phyloP scores from a whole-genome alignment of 441 rosid species.

The Populus hybrid region DNA sequence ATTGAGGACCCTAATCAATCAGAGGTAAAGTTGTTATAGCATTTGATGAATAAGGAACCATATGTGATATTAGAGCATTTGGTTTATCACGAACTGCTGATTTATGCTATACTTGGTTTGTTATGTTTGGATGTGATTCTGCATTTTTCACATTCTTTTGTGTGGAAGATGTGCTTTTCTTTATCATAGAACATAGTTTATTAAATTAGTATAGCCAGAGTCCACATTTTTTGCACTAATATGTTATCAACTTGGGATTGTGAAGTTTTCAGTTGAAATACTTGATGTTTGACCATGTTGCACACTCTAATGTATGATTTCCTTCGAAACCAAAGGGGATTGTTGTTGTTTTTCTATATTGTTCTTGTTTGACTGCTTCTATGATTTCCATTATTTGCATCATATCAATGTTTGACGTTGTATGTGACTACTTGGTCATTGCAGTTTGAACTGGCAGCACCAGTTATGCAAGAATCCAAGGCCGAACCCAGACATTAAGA shows the following conservation, averaged over 20 bases:
- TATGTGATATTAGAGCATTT: not conserved
- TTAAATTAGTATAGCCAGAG: not conserved
- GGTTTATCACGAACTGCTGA: not conserved
- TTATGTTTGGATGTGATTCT: not conserved
- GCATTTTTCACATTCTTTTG: not conserved
- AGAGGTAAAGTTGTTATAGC: conserved; percentile 47
- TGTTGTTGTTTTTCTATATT: not conserved
- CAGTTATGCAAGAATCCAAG: conserved; percentile 84
- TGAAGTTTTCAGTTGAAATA: not conserved
- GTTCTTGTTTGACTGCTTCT: not conserved
- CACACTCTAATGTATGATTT: not conserved
- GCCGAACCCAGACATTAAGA: conserved; percentile 84
- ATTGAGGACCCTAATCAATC: conserved; percentile 85
- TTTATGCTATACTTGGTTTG: not conserved
- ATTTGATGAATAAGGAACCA: not conserved
- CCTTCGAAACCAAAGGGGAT: not conserved
- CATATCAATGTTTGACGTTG: conserved; percentile 5
- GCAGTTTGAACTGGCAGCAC: conserved; percentile 95
- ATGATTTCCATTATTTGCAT: conserved; percentile 1
- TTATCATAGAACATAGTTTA: not conserved
- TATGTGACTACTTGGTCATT: conserved; percentile 21
- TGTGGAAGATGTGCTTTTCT: not conserved
- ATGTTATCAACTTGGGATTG: not conserved
- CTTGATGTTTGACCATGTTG: not conserved
- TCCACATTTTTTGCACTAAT: not conserved